Percentiles rank a stretch among this genome's conserved stretches.
phyloP scores from a whole-genome alignment of 805 yeast species.

The Teunomyces cretensis region DNA sequence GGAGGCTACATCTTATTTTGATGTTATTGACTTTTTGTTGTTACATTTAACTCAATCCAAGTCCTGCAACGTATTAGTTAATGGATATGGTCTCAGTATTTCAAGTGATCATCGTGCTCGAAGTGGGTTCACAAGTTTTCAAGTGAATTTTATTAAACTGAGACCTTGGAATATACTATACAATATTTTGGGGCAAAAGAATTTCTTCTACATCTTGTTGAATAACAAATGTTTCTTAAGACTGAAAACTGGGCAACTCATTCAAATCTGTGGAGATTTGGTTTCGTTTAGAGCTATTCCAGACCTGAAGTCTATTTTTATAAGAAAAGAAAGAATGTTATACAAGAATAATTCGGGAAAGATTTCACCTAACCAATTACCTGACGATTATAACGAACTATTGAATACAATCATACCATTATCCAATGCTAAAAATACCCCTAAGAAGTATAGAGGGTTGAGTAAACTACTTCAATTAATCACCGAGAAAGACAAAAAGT shows the following conservation, averaged over 20 bases:
- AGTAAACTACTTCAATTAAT: slow-evolving; percentile 18
- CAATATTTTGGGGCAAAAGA: slow-evolving; percentile 34
- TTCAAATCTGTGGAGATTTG: slow-evolving; percentile 28
- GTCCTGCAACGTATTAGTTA: slow-evolving; percentile 36
- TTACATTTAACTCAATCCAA: slow-evolving; percentile 25
- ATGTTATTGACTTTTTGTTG: slow-evolving; percentile 44
- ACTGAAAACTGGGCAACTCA: slow-evolving; percentile 9
- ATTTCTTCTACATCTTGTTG: slow-evolving; percentile 41
- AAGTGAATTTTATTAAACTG: slow-evolving; percentile 40
- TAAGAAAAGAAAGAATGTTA: slow-evolving; percentile 21
- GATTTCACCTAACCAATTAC: background rate
- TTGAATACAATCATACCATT: background rate
- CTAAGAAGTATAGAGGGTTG: slow-evolving; percentile 13
- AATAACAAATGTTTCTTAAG: slow-evolving; percentile 30
- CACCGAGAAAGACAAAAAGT: slow-evolving; percentile 30
- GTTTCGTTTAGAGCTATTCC: background rate
- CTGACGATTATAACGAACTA: background rate
- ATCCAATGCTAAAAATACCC: slow-evolving; percentile 7
- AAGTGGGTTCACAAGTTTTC: slow-evolving; percentile 20
- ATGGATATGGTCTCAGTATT: slow-evolving; percentile 35
- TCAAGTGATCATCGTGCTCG: background rate
- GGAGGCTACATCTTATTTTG: slow-evolving; percentile 9
- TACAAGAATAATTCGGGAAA: slow-evolving; percentile 14
- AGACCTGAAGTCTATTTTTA: background rate
- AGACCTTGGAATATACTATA: slow-evolving; percentile 45